A percentile compares a stretch with the other conserved stretches of the same genome.
Conservation (phyloP, 805 yeast genomes). For the Kuraishia cidri region DNA sequence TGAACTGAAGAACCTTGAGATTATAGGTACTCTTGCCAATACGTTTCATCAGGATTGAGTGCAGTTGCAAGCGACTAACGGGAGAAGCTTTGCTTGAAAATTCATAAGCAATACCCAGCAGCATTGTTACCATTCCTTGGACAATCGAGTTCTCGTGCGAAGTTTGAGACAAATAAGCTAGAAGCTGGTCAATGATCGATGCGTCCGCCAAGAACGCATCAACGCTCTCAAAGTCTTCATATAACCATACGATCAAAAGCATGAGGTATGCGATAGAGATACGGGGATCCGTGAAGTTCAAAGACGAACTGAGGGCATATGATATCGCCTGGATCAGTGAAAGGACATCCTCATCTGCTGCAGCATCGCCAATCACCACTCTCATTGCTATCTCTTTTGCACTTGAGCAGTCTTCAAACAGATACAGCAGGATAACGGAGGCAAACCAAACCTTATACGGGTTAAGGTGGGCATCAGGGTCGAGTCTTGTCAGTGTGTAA, state of each 20-base stretch:
- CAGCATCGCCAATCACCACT: constrained; percentile 50
- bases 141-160: constrained; percentile 25
- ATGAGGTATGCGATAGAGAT: constrained; percentile 70
- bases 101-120: constrained; percentile 76
- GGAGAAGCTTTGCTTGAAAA: constrained; percentile 61
- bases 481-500: constrained; percentile 65
- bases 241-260: constrained; percentile 69
- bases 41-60: constrained; percentile 54
- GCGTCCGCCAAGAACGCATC: constrained; percentile 65
- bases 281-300: constrained; percentile 60
- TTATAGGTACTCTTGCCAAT: constrained; percentile 77
- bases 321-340: constrained; percentile 68
- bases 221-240: constrained; percentile 68
- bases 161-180: constrained; percentile 53
- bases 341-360: constrained; percentile 60
- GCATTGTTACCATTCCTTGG: constrained; percentile 63
- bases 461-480: constrained; percentile 60
- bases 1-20: constrained; percentile 64
- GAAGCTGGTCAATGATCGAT: constrained; percentile 54
- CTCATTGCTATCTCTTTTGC: constrained; percentile 36
- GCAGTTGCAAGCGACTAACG: constrained; percentile 48
- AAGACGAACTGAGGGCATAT: constrained; percentile 59
- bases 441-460: constrained; percentile 90
- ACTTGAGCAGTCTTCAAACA: constrained; percentile 48
- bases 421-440: constrained; percentile 48